A percentile compares a stretch with the other conserved stretches of the same genome.
Conservation (phyloP, 2,329 filamentous ascomycete species). For the Cercospora sp. region DNA sequence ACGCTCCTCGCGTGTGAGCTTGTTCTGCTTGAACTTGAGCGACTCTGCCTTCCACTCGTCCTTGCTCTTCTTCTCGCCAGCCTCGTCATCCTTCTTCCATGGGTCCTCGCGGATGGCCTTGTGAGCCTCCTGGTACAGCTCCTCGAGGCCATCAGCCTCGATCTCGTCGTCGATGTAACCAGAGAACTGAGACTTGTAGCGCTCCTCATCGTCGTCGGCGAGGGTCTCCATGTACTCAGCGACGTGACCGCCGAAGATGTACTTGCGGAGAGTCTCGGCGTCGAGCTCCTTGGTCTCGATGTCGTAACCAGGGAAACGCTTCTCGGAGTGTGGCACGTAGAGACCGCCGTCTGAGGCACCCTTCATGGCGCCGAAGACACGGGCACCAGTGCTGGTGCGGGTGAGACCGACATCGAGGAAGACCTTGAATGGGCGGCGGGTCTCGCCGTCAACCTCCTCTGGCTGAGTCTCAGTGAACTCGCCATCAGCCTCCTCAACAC, state of each 20-base stretch:
- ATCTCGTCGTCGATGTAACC: slow-evolving; percentile 97
- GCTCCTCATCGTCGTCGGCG: slow-evolving; percentile 99
- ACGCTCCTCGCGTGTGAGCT: slow-evolving; percentile 83
- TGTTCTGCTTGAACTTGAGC: slow-evolving; percentile 77
- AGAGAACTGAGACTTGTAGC: slow-evolving; percentile 97
- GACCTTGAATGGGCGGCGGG: slow-evolving; percentile 97
- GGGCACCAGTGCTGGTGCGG: slow-evolving; percentile 96
- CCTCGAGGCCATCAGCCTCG: slow-evolving; percentile 95
- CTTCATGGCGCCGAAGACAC: slow-evolving; percentile 99
- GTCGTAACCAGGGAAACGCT: slow-evolving; percentile 98
- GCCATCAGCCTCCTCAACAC: slow-evolving; percentile 95
- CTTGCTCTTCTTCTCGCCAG: slow-evolving; percentile 89
- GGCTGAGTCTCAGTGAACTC: slow-evolving; percentile 97
- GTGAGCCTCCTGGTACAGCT: slow-evolving; percentile 93
- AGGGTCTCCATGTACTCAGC: slow-evolving; percentile 99
- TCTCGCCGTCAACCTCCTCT: slow-evolving; percentile 81
- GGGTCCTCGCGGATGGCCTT: slow-evolving; percentile 96
- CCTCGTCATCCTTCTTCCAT: slow-evolving; percentile 82
- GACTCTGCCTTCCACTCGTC: slow-evolving; percentile 74
- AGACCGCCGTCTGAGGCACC: slow-evolving; percentile 98
- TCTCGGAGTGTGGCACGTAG: slow-evolving; percentile 96
- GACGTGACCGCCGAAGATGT: slow-evolving; percentile 98
- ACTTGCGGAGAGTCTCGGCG: slow-evolving; percentile 93
- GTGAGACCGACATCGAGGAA: slow-evolving; percentile 97
- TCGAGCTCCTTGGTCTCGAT: slow-evolving; percentile 98